Conservation (phyloP, 768 basidiomycete species). For the Leccinum ochraceum region DNA sequence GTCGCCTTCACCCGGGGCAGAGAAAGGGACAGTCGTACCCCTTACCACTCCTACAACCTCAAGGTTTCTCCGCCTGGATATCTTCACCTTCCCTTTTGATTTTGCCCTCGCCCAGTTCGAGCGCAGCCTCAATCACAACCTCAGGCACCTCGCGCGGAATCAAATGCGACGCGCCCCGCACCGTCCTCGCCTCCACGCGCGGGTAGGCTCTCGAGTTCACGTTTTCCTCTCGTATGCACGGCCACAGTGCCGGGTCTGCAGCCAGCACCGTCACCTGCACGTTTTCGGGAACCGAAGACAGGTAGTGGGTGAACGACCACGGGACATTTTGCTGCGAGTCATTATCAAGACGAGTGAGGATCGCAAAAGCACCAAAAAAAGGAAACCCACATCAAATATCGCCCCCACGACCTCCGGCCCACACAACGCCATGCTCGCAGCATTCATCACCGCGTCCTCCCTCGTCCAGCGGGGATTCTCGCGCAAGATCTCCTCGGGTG, state of each 20-base stretch:
- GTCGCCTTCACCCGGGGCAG: no score
- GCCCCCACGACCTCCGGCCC: not conserved
- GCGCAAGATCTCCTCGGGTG: not conserved
- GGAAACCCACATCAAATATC: not conserved
- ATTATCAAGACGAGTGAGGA: not conserved
- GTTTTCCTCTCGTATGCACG: not conserved
- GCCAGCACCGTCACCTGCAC: slow-evolving; percentile 12
- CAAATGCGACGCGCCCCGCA: slow-evolving; percentile 16
- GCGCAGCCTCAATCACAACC: slow-evolving; percentile 17
- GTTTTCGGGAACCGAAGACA: slow-evolving; percentile 10
- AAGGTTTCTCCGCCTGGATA: no score
- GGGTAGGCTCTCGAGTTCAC: slow-evolving; percentile 7
- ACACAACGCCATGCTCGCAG: not conserved
- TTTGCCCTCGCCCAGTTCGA: not conserved
- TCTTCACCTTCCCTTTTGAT: no score
- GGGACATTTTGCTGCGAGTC: slow-evolving; percentile 21
- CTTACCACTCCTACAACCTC: no score
- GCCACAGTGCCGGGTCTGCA: slow-evolving; percentile 11
- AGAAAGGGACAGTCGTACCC: no score
- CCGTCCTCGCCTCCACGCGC: slow-evolving; percentile 4
- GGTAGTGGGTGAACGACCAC: slow-evolving; percentile 20
- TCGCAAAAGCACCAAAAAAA: not conserved
- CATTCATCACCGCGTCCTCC: not conserved
- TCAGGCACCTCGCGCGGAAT: slow-evolving; percentile 16
- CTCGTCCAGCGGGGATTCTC: not conserved